Evolutionary conservation across 768 basidiomycete genomes (phyloP).

Genomic region (Wakefieldia striispora): DNA sequence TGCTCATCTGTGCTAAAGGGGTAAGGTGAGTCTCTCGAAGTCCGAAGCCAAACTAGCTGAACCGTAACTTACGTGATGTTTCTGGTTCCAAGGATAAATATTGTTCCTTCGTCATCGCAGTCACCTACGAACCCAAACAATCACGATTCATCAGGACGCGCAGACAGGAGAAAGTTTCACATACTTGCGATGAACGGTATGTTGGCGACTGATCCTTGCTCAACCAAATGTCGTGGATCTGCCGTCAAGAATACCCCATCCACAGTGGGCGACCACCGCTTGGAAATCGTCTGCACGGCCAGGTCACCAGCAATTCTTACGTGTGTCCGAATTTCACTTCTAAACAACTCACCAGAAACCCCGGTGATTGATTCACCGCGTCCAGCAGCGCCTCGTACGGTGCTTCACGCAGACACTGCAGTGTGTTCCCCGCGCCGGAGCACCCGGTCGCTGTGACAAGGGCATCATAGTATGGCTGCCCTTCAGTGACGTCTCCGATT

Average conservation of each 20-base stretch:
- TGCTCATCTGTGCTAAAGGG: constrained; percentile 22
- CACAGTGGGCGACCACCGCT: constrained; percentile 34
- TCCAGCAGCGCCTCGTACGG: constrained; percentile 30
- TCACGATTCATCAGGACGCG: too few species aligned
- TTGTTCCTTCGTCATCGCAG: constrained; percentile 42
- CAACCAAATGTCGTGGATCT: constrained; percentile 31
- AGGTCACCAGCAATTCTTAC: constrained; percentile 27
- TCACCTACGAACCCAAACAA: constrained; percentile 18
- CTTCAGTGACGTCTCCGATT: constrained; percentile 15
- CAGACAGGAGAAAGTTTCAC: neutral
- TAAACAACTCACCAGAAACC: constrained; percentile 22
- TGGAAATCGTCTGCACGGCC: too few species aligned
- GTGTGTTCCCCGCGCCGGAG: constrained; percentile 19
- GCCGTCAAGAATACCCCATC: constrained; percentile 40
- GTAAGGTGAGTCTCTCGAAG: too few species aligned
- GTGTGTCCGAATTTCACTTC: too few species aligned
- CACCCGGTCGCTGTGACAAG: constrained; percentile 33
- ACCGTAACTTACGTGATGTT: constrained; percentile 44
- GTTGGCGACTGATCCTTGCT: constrained; percentile 27
- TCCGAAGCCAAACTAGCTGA: too few species aligned
- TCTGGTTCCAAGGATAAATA: constrained; percentile 43
- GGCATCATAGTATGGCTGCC: constrained; percentile 29
- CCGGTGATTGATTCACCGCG: constrained; percentile 34
- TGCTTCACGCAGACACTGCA: constrained; percentile 34
- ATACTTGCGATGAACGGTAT: constrained; percentile 10